Conservation (phyloP, 257 asterid genomes). For the Jasminum sambac region DNA sequence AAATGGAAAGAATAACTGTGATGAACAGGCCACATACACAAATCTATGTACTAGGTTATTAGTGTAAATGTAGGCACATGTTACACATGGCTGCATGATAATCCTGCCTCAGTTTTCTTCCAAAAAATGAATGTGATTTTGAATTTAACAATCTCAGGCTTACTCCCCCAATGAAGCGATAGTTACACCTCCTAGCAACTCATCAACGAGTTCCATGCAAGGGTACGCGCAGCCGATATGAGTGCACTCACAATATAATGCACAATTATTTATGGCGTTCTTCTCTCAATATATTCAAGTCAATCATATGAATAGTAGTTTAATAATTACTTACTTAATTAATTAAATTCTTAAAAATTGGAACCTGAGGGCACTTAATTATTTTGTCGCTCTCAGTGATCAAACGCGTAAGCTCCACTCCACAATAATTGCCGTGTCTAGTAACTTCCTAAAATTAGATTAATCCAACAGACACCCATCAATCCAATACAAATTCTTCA, state of each 20-base stretch:
- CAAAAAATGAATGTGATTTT: background rate
- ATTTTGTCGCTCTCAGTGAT: background rate
- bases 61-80: background rate
- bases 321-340: background rate
- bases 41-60: background rate
- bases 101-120: background rate
- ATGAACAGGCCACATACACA: background rate
- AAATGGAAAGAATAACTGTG: slow-evolving; percentile 11
- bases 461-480: slow-evolving; percentile 1
- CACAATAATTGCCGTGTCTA: background rate
- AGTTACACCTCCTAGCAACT: background rate
- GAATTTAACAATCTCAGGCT: background rate
- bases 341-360: background rate
- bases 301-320: background rate
- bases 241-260: background rate
- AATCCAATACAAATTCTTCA: background rate
- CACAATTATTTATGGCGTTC: background rate
- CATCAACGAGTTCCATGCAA: background rate
- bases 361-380: background rate
- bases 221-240: background rate
- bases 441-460: background rate
- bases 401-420: background rate
- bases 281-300: background rate
- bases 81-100: background rate
- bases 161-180: background rate